Base-by-base conservation (phyloP, 179 eudicot genomes). In the Camellia oleifera region DNA sequence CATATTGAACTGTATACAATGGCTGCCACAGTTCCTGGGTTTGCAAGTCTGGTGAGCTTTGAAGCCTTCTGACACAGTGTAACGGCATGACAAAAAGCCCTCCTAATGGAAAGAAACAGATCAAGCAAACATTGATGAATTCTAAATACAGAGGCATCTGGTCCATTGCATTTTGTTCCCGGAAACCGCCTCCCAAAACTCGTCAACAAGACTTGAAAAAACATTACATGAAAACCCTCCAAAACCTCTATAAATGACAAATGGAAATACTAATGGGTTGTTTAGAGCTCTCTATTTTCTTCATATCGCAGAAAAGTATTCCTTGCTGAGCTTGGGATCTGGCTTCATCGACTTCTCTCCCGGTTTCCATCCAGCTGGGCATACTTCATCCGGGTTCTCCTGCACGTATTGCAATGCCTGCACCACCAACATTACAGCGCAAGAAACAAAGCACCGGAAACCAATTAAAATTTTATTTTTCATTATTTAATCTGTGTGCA, bases 361-460 rank as follows among this genome's bases (percentile, higher is more conserved):
- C 9, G 99, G 99, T 89, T 95, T 95, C 99, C 99, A 95, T 68
- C 98, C 99, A 76, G 99, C 99, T 18, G 99, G 99, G 85, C 99
- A 95, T 70, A 95, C 98, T 77, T 95, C 98, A 78, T 95, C 99
- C 2, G 99, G 98, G 87, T 95, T 92, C 82, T 95, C 97, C 80
- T 95, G 98, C 83, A 95, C 99, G 46, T 82, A 95, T 72, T 95
- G 97, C 91, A 94, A 84, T 45, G 99, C 99, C 99, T 95, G 89
- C 86, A 85, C 7, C 7, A 48, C 52, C 52, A 48, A 48, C 52
- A 26, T 26, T 26, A 48, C 52, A 48, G 5, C 7, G 7, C 52
- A 48, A 48, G 52, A 48, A 48, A 48, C 52, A 48, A 48, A 7
- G 52, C 52, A 48, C 52, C 52, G 0, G 7, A 48, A 48, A 48